phyloP scores from a whole-genome alignment of 805 yeast genomes.

The Ogataea corticis region DNA sequence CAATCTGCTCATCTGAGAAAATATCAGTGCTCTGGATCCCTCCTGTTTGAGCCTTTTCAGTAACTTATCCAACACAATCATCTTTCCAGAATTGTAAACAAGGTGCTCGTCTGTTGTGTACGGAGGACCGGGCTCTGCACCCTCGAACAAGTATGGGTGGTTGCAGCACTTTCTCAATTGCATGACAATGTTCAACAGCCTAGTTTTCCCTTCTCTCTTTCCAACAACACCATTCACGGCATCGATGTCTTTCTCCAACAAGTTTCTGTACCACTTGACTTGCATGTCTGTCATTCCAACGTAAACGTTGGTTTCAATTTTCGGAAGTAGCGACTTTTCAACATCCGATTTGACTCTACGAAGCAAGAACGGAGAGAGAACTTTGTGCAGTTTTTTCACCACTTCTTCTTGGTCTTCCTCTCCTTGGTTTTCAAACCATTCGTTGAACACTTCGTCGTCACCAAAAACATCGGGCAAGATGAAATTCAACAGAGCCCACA shows the following conservation, averaged over 20 bases:
- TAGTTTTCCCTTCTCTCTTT: conserved; percentile 87
- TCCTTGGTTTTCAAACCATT: conserved; percentile 74
- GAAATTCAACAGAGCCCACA: conserved; percentile 93
- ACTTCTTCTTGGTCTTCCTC: conserved; percentile 81
- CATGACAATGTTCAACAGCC: conserved; percentile 92
- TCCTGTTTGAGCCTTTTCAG: conserved; percentile 66
- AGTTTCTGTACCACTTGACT: conserved; percentile 82
- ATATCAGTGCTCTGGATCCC: conserved; percentile 89
- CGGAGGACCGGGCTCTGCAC: conserved; percentile 99
- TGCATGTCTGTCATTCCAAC: conserved; percentile 98
- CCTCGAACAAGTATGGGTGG: conserved; percentile 95
- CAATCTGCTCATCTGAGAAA: conserved; percentile 91
- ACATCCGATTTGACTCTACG: conserved; percentile 93
- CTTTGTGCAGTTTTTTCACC: conserved; percentile 85
- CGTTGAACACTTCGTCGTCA: conserved; percentile 85
- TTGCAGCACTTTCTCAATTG: conserved; percentile 95
- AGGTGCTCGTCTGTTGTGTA: conserved; percentile 94
- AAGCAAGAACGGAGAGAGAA: conserved; percentile 81
- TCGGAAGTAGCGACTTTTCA: conserved; percentile 86
- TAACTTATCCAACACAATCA: conserved; percentile 84
- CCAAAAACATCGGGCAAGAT: conserved; percentile 93
- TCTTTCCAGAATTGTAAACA: conserved; percentile 86
- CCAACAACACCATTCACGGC: conserved; percentile 97
- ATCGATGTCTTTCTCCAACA: conserved; percentile 89
- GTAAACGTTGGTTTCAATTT: conserved; percentile 85